Conservation (phyloP, 768 basidiomycete genomes). For the Trametes elegans region DNA sequence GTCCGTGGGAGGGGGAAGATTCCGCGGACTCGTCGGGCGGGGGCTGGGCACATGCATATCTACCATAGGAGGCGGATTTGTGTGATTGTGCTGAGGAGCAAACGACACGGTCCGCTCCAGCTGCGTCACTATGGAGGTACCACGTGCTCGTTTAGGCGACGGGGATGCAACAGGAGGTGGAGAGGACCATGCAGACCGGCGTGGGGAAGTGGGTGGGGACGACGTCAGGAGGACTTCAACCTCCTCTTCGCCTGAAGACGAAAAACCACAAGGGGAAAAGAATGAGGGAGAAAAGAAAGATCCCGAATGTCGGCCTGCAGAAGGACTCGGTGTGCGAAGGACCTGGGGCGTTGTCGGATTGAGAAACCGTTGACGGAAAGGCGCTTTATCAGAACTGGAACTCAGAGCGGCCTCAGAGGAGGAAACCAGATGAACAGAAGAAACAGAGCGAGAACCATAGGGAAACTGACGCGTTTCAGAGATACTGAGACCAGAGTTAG, state of each 20-base stretch:
- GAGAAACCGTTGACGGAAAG: no score
- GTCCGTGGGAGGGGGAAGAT: not conserved
- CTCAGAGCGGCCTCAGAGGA: no score
- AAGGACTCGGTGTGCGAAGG: constrained; percentile 3
- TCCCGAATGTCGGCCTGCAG: not conserved
- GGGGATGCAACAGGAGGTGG: not conserved
- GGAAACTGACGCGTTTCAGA: not conserved
- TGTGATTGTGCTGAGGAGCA: no score
- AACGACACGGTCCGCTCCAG: no score
- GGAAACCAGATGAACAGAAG: no score
- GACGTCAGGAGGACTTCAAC: constrained; percentile 1
- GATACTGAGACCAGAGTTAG: not conserved
- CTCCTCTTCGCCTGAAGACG: not conserved
- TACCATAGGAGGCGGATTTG: no score
- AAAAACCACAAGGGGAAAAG: not conserved
- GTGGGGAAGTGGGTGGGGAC: constrained; percentile 3
- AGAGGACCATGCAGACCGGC: not conserved
- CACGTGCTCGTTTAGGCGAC: not conserved
- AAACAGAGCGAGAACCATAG: no score
- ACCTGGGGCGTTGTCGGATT: no score
- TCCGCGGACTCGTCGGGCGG: no score
- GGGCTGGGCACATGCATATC: no score
- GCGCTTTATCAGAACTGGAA: no score
- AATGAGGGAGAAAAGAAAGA: constrained; percentile 8
- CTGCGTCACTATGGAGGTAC: not conserved